These are phyloP conservation scores for Lentinula edodes DNA, from an alignment of 768 basidiomycete species.

Conservation along the genomic window DNA sequence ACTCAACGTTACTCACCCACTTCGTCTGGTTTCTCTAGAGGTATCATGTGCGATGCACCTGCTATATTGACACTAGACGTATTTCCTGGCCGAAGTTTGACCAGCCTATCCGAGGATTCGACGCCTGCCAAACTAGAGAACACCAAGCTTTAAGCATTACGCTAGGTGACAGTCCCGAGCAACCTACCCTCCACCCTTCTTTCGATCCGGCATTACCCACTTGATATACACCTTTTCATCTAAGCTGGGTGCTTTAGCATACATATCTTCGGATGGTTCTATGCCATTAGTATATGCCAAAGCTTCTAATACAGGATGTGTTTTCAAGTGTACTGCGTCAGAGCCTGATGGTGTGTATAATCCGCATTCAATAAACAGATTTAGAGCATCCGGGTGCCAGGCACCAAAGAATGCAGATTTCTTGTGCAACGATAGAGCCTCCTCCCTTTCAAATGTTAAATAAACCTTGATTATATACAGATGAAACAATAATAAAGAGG, in stretches of 20 bases:
- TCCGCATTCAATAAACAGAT: slow-evolving; percentile 55
- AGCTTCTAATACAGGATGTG: slow-evolving; percentile 60
- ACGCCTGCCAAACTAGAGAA: slow-evolving; percentile 10
- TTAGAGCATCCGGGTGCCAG: slow-evolving; percentile 64
- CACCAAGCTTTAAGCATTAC: slow-evolving; percentile 12
- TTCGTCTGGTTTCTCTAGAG: slow-evolving; percentile 34
- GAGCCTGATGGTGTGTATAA: slow-evolving; percentile 29
- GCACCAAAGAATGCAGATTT: slow-evolving; percentile 59
- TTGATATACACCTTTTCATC: slow-evolving; percentile 45
- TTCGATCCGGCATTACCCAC: slow-evolving; percentile 51
- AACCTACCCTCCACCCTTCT: neutral
- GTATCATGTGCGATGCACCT: slow-evolving; percentile 40
- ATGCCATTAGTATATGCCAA: slow-evolving; percentile 47
- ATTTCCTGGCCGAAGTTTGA: slow-evolving; percentile 38
- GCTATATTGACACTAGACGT: slow-evolving; percentile 33
- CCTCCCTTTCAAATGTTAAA: slow-evolving; percentile 38
- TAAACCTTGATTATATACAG: neutral
- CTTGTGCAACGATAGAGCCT: slow-evolving; percentile 45
- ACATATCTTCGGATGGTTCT: slow-evolving; percentile 33
- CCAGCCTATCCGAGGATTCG: slow-evolving; percentile 27
- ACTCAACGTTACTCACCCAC: slow-evolving; percentile 14
- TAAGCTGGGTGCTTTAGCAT: slow-evolving; percentile 30
- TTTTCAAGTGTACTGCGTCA: slow-evolving; percentile 52
- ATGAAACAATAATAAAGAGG: neutral
- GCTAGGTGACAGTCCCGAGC: neutral